A percentile compares a stretch with the other conserved stretches of the same genome.
phyloP scores from a whole-genome alignment of 2,329 filamentous ascomycete genomes.

The Colletotrichum camelliae region DNA sequence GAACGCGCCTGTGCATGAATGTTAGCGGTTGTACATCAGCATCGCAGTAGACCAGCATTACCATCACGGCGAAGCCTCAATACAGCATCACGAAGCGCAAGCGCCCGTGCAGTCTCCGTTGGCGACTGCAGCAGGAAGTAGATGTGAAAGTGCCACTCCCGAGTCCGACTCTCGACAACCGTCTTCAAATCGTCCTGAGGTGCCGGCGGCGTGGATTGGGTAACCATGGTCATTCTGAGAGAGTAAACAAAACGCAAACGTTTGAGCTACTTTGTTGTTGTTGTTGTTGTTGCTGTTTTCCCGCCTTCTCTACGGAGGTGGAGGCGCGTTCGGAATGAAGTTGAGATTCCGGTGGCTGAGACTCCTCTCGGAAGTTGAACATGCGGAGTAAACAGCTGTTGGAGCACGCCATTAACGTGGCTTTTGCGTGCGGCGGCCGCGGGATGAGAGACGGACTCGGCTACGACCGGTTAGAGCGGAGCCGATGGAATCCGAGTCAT shows the following conservation, averaged over 20 bases:
- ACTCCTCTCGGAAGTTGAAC: background rate
- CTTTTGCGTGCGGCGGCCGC: background rate
- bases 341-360: background rate
- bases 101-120: constrained; percentile 33
- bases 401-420: background rate
- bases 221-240: constrained; percentile 20
- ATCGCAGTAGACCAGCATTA: background rate
- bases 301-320: background rate
- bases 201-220: constrained; percentile 9
- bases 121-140: constrained; percentile 37
- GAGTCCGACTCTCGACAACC: constrained; percentile 31
- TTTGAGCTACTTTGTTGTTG: background rate
- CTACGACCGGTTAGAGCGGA: background rate
- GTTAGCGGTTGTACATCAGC: background rate
- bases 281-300: background rate
- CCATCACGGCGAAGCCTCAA: constrained; percentile 36
- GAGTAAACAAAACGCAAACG: background rate
- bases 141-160: constrained; percentile 40
- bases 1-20: constrained; percentile 30
- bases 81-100: constrained; percentile 36
- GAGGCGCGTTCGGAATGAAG: background rate
- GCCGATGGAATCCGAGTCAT: background rate
- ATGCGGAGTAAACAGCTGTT: background rate
- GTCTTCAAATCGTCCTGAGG: constrained; percentile 33
- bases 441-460: background rate